These are phyloP conservation scores for Bipolaris sorokiniana DNA, from an alignment of 2,329 filamentous ascomycete genomes.

Conservation along the genomic window DNA sequence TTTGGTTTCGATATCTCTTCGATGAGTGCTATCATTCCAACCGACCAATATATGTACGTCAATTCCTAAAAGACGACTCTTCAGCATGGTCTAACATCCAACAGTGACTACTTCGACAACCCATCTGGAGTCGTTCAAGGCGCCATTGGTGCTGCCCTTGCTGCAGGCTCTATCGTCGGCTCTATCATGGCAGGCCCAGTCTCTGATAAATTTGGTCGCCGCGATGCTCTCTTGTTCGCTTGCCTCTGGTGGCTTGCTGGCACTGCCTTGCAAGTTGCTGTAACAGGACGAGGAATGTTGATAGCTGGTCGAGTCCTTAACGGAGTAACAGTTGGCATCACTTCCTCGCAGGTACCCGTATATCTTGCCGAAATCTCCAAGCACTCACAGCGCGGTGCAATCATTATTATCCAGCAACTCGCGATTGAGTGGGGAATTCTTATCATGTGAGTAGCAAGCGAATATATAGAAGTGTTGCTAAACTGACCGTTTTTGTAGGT, in stretches of 20 bases:
- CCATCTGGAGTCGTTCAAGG: slow-evolving; percentile 57
- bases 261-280: slow-evolving; percentile 66
- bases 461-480: background rate
- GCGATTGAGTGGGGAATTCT: slow-evolving; percentile 70
- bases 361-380: slow-evolving; percentile 73
- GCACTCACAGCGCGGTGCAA: slow-evolving; percentile 63
- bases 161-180: slow-evolving; percentile 71
- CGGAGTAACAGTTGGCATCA: slow-evolving; percentile 75
- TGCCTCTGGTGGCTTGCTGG: slow-evolving; percentile 64
- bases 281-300: slow-evolving; percentile 72
- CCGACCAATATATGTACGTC: slow-evolving; percentile 26
- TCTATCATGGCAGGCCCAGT: slow-evolving; percentile 65
- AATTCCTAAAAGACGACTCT: background rate
- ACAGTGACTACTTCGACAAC: slow-evolving; percentile 57
- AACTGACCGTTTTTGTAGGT: slow-evolving; percentile 41
- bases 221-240: slow-evolving; percentile 60
- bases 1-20: slow-evolving; percentile 82
- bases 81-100: background rate
- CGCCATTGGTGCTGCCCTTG: slow-evolving; percentile 64
- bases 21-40: slow-evolving; percentile 61
- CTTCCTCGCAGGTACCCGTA: slow-evolving; percentile 71
- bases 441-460: slow-evolving; percentile 35
- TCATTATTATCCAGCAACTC: slow-evolving; percentile 76
- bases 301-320: slow-evolving; percentile 74
- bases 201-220: slow-evolving; percentile 64